phyloP scores from a whole-genome alignment of 345 rosid species.

The Schrenkiella parvula region DNA sequence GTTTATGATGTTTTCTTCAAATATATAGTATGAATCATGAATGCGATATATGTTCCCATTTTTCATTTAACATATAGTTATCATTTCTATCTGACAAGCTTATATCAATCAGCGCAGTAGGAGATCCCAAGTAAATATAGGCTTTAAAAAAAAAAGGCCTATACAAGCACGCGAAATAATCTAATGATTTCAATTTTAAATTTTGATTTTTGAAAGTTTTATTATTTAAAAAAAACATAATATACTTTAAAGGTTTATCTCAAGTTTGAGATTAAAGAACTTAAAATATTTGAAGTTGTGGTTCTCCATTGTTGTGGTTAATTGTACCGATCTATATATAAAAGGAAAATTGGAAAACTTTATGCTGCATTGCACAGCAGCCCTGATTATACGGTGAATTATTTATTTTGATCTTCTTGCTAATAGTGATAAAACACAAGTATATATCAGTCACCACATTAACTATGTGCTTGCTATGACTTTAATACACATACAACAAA shows the following conservation, averaged over 20 bases:
- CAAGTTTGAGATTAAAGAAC: neutral
- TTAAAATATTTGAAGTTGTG: neutral
- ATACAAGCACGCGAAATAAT: slow-evolving; percentile 1
- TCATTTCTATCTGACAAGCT: neutral
- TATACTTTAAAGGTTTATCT: too few relatives aligned
- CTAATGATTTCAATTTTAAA: neutral
- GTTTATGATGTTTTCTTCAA: slow-evolving; percentile 13
- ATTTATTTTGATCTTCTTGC: neutral
- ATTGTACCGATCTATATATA: neutral
- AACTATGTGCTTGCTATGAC: neutral
- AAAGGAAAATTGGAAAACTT: neutral
- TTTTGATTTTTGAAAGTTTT: neutral
- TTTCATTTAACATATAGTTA: too few relatives aligned
- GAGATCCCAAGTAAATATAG: neutral
- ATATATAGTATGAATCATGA: too few relatives aligned
- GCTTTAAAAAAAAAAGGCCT: neutral
- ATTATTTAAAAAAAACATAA: neutral
- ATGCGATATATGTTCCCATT: too few relatives aligned
- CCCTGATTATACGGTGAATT: neutral
- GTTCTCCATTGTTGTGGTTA: neutral
- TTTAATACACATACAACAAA: neutral
- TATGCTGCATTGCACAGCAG: neutral
- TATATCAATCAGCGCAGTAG: neutral
- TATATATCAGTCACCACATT: neutral
- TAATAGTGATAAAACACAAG: too few relatives aligned